Base-by-base conservation (phyloP, 2,329 filamentous ascomycete species). In the Colletotrichum chrysophilum region DNA sequence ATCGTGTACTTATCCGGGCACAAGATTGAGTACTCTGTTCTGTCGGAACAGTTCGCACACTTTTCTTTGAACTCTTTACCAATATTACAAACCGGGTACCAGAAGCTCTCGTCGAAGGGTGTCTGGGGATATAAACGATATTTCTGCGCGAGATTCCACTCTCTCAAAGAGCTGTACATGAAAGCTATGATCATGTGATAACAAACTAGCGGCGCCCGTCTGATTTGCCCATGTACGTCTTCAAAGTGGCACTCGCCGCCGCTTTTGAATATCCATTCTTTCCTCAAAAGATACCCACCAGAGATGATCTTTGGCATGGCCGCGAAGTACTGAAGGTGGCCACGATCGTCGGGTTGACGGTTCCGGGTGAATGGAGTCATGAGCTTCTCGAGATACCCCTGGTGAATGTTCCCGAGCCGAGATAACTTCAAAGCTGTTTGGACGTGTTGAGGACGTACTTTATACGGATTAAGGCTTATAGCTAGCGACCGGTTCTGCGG, bases 121-220 rank as follows among this genome's bases (percentile, higher is more conserved):
- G 18, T 43, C 0, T 3, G 0, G 0, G 9, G 1, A 43, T 3
- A 12, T 36, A 4, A 10, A 43, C 18, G 18, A n/a, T 43, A 3
- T 43, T 43, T 43, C 38, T n/a, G 0, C 38, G 0, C 9, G 38
- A 43, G 18, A 43, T 43, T 0, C 38, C 38, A 43, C 18, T 1
- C 38, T 43, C 0, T 43, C 38, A 43, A n/a, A 0, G 38, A 43
- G 0, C 38, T 4, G 36, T 9, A 9, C 7, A 0, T 16, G 38
- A 3, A 43, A n/a, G 18, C 38, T n/a, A 43, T n/a, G 5, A 5
- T 10, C 38, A 43, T 43, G 18, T 10, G 8, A 18, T 2, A n/a
- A n/a, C 38, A 43, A 43, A 10, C 38, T 43, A n/a, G 18, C 18
- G 18, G 0, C 38, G 18, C 38, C 9, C 2, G 4, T n/a, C 8